Percentiles rank a stretch among this genome's conserved stretches.
Conservation (phyloP, 352 stramenopile genomes). For the Pythium brachiatum region DNA sequence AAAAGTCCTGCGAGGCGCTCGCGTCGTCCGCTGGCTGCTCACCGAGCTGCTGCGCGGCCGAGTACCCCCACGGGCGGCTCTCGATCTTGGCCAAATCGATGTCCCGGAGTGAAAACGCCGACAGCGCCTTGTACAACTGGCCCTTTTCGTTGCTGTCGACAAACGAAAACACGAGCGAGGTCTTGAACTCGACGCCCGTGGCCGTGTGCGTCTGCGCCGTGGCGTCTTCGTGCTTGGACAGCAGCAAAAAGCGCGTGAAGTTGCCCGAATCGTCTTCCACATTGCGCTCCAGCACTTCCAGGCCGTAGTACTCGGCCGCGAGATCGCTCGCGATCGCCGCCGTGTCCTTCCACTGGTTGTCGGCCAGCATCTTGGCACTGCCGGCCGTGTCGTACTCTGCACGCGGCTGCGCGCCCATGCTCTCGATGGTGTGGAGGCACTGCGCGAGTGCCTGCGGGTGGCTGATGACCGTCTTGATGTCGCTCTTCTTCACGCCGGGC, state of each 20-base stretch:
- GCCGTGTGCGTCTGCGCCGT: slow-evolving; percentile 23
- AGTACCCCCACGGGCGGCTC: slow-evolving; percentile 58
- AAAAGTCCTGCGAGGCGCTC: slow-evolving; percentile 37
- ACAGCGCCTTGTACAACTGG: slow-evolving; percentile 60
- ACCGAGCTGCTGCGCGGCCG: slow-evolving; percentile 53
- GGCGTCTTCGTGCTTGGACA: slow-evolving; percentile 60
- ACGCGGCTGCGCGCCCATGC: slow-evolving; percentile 72
- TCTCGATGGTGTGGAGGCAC: slow-evolving; percentile 93
- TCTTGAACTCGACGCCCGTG: slow-evolving; percentile 54
- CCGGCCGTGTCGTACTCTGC: slow-evolving; percentile 97
- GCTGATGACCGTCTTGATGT: slow-evolving; percentile 96
- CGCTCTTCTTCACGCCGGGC: slow-evolving; percentile 73
- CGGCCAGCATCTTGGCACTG: slow-evolving; percentile 95
- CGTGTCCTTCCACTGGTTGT: slow-evolving; percentile 80
- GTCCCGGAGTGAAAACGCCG: slow-evolving; percentile 58
- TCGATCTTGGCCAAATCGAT: slow-evolving; percentile 77
- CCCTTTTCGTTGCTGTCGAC: slow-evolving; percentile 55
- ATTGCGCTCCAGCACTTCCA: slow-evolving; percentile 87
- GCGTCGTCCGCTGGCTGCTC: slow-evolving; percentile 15
- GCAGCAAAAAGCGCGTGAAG: slow-evolving; percentile 93
- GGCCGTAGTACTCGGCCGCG: slow-evolving; percentile 92
- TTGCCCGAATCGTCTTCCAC: slow-evolving; percentile 90
- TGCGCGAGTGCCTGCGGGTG: slow-evolving; percentile 97
- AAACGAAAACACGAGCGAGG: slow-evolving; percentile 74
- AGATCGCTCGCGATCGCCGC: slow-evolving; percentile 95